These are phyloP conservation scores for bread wheat (Triticum aestivum) DNA, from an alignment of 176 grass and related monocot species.

Conservation along the genomic window DNA sequence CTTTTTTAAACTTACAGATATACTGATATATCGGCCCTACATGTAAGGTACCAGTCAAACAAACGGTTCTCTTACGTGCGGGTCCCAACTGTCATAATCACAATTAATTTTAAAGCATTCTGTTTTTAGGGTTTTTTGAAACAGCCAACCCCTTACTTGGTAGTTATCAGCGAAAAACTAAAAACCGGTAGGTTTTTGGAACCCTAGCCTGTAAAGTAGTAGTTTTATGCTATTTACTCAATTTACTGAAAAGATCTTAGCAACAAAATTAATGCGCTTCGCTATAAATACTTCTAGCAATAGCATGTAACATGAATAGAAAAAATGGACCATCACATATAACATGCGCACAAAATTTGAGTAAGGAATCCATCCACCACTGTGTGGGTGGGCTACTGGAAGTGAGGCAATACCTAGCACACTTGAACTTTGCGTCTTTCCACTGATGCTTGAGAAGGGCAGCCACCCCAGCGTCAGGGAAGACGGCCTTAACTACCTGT, in stretches of 20 bases:
- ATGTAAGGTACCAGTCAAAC: no score
- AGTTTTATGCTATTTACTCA: no score
- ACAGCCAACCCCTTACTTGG: no score
- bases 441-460: constrained; percentile 91
- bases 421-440: constrained; percentile 83
- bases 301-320: background rate
- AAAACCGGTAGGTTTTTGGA: no score
- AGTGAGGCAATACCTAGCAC: constrained; percentile 55
- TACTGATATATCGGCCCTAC: no score
- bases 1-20: no score
- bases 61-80: no score
- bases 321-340: background rate
- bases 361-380: background rate
- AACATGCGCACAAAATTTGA: background rate
- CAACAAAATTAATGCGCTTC: background rate
- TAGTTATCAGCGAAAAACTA: no score
- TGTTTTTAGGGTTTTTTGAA: no score
- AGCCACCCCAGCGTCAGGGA: constrained; percentile 86
- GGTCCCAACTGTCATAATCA: no score
- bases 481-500: constrained; percentile 88
- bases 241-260: background rate
- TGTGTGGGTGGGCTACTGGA: background rate
- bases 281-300: background rate
- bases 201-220: no score
- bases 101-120: no score